Percentiles rank a stretch among this genome's conserved stretches.
Evolutionary conservation across 2,329 filamentous ascomycete species (phyloP).

Genomic region (Alternaria conjuncta): DNA sequence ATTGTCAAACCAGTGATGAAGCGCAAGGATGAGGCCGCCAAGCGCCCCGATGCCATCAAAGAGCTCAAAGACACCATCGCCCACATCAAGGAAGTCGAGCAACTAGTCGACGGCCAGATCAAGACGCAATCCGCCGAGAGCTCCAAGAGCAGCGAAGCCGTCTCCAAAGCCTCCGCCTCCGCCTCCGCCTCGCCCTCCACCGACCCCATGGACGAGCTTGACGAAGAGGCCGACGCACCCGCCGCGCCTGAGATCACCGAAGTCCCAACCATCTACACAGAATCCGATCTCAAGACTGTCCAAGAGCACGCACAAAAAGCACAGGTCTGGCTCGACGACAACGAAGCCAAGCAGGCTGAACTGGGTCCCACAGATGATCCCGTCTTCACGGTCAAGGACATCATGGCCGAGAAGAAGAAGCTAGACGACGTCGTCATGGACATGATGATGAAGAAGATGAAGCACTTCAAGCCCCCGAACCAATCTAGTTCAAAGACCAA

Average conservation of each 20-base stretch:
- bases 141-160: conserved; percentile 44
- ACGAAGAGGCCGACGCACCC: conserved; percentile 72
- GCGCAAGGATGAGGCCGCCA: conserved; percentile 73
- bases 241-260: conserved; percentile 36
- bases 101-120: conserved; percentile 73
- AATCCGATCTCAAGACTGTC: conserved; percentile 73
- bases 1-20: conserved; percentile 79
- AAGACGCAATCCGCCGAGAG: conserved; percentile 68
- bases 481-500: conserved; percentile 26
- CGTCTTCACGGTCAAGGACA: conserved; percentile 73
- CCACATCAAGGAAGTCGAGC: conserved; percentile 73
- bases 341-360: conserved; percentile 64
- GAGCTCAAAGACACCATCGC: conserved; percentile 73
- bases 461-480: conserved; percentile 52
- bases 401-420: conserved; percentile 68
- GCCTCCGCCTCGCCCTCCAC: conserved; percentile 55
- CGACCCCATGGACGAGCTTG: conserved; percentile 71
- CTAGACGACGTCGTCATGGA: conserved; percentile 74
- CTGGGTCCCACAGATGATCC: conserved; percentile 70
- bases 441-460: conserved; percentile 67
- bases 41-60: conserved; percentile 73
- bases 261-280: conserved; percentile 66
- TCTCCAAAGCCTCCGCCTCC: conserved; percentile 52
- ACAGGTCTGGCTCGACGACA: conserved; percentile 76
- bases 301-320: conserved; percentile 68